A percentile compares a stretch with the other conserved stretches of the same genome.
phyloP scores from a whole-genome alignment of 805 yeast species.

The Candida ortonii region DNA sequence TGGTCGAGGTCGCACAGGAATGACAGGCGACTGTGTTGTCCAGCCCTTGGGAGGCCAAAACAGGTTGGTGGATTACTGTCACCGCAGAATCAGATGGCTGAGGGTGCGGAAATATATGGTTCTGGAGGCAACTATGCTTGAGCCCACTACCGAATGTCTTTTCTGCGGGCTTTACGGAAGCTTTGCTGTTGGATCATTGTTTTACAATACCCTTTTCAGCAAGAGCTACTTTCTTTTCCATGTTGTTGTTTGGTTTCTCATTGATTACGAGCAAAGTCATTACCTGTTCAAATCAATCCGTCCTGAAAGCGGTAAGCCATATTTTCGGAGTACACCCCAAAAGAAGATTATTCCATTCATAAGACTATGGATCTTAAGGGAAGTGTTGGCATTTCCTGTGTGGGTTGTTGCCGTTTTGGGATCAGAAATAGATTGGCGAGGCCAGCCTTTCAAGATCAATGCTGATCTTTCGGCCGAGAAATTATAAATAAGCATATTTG shows the following conservation, averaged over 20 bases:
- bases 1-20: constrained; percentile 64
- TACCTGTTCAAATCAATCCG: constrained; percentile 35
- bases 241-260: constrained; percentile 56
- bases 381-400: constrained; percentile 72
- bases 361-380: constrained; percentile 65
- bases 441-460: constrained; percentile 68
- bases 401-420: constrained; percentile 84
- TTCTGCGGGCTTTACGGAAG: constrained; percentile 67
- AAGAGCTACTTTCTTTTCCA: constrained; percentile 46
- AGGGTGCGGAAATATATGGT: constrained; percentile 88
- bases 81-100: constrained; percentile 78
- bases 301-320: constrained; percentile 5
- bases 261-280: constrained; percentile 61
- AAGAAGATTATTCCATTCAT: constrained; percentile 24
- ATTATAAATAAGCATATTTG: constrained; percentile 3
- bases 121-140: constrained; percentile 74
- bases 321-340: constrained; percentile 48
- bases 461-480: constrained; percentile 78
- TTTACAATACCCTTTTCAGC: constrained; percentile 34
- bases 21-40: constrained; percentile 74
- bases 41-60: constrained; percentile 60
- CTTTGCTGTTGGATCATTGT: constrained; percentile 49
- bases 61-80: constrained; percentile 51
- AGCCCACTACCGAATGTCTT: constrained; percentile 81
- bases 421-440: constrained; percentile 74